Percentiles rank a stretch among this genome's conserved stretches.
Evolutionary conservation across 1,284 basidiomycete genomes (phyloP).

Genomic region (Naganishia sp.): DNA sequence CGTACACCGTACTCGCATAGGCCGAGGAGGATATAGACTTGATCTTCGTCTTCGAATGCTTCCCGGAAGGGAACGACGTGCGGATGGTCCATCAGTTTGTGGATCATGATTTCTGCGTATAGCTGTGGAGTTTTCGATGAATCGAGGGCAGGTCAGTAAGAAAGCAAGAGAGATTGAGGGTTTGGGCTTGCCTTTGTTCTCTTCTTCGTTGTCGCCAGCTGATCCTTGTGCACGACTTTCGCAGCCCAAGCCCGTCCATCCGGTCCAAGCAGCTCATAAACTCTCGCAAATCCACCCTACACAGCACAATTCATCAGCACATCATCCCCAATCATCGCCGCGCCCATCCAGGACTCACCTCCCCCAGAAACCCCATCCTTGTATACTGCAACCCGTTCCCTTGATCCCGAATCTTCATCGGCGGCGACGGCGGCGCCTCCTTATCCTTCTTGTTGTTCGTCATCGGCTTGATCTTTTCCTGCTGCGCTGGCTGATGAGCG

Average conservation of each 20-base stretch:
- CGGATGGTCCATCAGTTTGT: constrained; percentile 84
- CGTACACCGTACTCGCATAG: constrained; percentile 79
- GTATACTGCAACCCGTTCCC: constrained; percentile 62
- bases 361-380: constrained; percentile 78
- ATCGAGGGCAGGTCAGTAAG: too few relatives aligned
- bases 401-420: constrained; percentile 71
- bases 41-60: constrained; percentile 92
- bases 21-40: constrained; percentile 97
- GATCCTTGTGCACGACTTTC: constrained; percentile 81
- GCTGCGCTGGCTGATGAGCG: neutral
- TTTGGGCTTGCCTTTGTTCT: constrained; percentile 73
- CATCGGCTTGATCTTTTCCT: constrained; percentile 26
- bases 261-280: constrained; percentile 79
- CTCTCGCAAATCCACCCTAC: constrained; percentile 85
- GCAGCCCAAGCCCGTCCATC: constrained; percentile 70
- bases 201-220: constrained; percentile 84
- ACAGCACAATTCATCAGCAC: constrained; percentile 18
- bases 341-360: constrained; percentile 60
- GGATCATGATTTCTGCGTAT: constrained; percentile 98
- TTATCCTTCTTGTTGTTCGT: constrained; percentile 62
- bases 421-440: constrained; percentile 76
- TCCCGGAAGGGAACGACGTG: constrained; percentile 92
- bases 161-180: neutral
- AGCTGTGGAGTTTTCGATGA: constrained; percentile 58
- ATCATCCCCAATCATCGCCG: too few relatives aligned